Evolutionary conservation across 768 basidiomycete species (phyloP).

Genomic region (Hebeloma cylindrosporum): DNA sequence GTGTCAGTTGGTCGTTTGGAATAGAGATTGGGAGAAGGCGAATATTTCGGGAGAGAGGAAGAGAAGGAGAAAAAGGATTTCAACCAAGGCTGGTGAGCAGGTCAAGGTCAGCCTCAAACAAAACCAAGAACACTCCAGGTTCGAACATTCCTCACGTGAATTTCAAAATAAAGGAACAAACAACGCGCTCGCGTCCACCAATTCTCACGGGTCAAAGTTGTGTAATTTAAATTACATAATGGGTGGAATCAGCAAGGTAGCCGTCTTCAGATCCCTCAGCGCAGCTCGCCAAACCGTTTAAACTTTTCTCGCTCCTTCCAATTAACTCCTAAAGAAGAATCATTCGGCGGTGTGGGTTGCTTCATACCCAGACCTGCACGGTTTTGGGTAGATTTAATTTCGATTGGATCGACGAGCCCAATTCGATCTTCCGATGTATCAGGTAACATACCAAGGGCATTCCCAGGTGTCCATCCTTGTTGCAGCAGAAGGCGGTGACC

Average conservation of each 20-base stretch:
- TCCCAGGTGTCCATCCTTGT: slow-evolving; percentile 78
- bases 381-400: slow-evolving; percentile 40
- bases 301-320: slow-evolving; percentile 24
- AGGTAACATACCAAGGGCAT: slow-evolving; percentile 43
- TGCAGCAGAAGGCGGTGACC: slow-evolving; percentile 69
- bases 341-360: slow-evolving; percentile 10
- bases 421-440: slow-evolving; percentile 31
- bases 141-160: slow-evolving; percentile 38
- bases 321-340: slow-evolving; percentile 5
- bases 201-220: slow-evolving; percentile 9
- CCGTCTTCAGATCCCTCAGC: not conserved
- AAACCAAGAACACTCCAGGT: slow-evolving; percentile 22
- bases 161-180: slow-evolving; percentile 32
- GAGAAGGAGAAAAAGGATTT: slow-evolving; percentile 28
- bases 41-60: slow-evolving; percentile 16
- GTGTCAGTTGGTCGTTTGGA: slow-evolving; percentile 28
- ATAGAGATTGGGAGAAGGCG: slow-evolving; percentile 22
- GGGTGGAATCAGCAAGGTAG: not conserved
- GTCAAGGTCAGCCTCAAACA: slow-evolving; percentile 38
- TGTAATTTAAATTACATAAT: too few relatives aligned
- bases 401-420: slow-evolving; percentile 58
- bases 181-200: slow-evolving; percentile 35
- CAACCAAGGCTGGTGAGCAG: slow-evolving; percentile 27
- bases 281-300: slow-evolving; percentile 15
- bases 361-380: slow-evolving; percentile 59